These are phyloP conservation scores for Gymnopus androsaceus DNA, from an alignment of 1,284 basidiomycete species.

Conservation along the genomic window DNA sequence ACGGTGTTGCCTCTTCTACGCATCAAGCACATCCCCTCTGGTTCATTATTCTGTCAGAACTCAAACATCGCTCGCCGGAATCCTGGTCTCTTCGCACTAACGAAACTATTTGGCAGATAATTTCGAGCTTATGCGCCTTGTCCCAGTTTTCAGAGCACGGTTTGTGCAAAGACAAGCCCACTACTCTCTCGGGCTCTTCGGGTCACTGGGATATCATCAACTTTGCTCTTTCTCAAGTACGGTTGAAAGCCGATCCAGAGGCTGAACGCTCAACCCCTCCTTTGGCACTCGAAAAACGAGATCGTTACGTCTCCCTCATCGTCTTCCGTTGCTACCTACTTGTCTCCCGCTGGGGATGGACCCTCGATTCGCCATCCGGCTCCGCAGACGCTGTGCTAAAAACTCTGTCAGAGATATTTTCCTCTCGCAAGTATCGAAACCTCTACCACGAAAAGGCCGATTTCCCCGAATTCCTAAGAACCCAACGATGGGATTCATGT, in stretches of 20 bases:
- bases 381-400: slow-evolving; percentile 54
- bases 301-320: slow-evolving; percentile 76
- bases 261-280: slow-evolving; percentile 44
- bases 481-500: slow-evolving; percentile 60
- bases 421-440: slow-evolving; percentile 78
- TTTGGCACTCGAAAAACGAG: slow-evolving; percentile 64
- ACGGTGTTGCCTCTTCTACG: too few relatives aligned
- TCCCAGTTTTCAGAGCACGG: slow-evolving; percentile 82
- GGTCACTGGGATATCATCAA: slow-evolving; percentile 72
- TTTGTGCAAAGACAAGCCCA: slow-evolving; percentile 46
- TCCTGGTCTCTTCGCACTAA: slow-evolving; percentile 47
- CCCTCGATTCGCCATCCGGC: slow-evolving; percentile 55
- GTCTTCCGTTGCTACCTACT: slow-evolving; percentile 76
- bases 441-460: slow-evolving; percentile 74
- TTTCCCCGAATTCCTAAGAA: slow-evolving; percentile 77
- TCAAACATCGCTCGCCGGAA: slow-evolving; percentile 28
- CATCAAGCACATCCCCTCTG: slow-evolving; percentile 44
- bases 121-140: slow-evolving; percentile 73
- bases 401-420: slow-evolving; percentile 77
- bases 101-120: slow-evolving; percentile 73
- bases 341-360: slow-evolving; percentile 76
- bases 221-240: slow-evolving; percentile 60
- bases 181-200: too few relatives aligned
- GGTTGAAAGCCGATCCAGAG: slow-evolving; percentile 54
- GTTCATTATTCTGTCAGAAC: slow-evolving; percentile 40